Evolutionary conservation across 192 early-diverging fungal species (phyloP).

Genomic region (Coemansia sp.): DNA sequence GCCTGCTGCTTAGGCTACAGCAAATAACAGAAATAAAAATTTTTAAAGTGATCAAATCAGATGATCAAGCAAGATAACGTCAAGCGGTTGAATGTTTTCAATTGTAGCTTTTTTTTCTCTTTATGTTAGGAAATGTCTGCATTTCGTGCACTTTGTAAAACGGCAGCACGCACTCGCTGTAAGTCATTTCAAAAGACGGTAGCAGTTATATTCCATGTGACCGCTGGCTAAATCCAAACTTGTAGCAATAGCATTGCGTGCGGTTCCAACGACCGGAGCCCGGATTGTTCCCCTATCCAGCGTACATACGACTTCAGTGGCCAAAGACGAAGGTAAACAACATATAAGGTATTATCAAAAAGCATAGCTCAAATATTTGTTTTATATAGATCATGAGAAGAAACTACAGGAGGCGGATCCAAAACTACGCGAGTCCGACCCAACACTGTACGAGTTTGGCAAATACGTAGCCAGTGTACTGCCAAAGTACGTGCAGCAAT

Average conservation of each 20-base stretch:
- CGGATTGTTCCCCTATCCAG: conserved; percentile 9
- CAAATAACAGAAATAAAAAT: neutral
- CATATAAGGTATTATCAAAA: too few species aligned
- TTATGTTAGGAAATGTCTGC: conserved; percentile 11
- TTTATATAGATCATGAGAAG: conserved; percentile 24
- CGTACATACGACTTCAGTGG: conserved; percentile 30
- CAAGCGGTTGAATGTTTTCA: neutral
- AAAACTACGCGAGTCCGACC: conserved; percentile 30
- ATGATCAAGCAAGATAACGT: conserved; percentile 1
- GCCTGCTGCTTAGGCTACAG: neutral
- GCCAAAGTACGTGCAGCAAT: conserved; percentile 96
- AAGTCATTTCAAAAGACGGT: too few species aligned
- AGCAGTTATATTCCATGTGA: too few species aligned
- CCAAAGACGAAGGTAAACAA: conserved; percentile 25
- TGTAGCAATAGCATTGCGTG: conserved; percentile 15
- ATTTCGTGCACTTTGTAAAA: conserved; percentile 18
- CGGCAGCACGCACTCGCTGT: conserved; percentile 21
- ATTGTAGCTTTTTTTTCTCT: neutral
- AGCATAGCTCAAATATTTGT: neutral
- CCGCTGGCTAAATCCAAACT: neutral
- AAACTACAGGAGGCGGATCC: conserved; percentile 42
- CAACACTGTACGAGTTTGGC: conserved; percentile 77
- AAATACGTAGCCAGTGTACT: conserved; percentile 79
- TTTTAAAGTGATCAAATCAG: conserved; percentile 7
- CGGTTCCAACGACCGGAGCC: neutral